Evolutionary conservation across 2,329 filamentous ascomycete species (phyloP).

Genomic region (Pestalotiopsis sp.): DNA sequence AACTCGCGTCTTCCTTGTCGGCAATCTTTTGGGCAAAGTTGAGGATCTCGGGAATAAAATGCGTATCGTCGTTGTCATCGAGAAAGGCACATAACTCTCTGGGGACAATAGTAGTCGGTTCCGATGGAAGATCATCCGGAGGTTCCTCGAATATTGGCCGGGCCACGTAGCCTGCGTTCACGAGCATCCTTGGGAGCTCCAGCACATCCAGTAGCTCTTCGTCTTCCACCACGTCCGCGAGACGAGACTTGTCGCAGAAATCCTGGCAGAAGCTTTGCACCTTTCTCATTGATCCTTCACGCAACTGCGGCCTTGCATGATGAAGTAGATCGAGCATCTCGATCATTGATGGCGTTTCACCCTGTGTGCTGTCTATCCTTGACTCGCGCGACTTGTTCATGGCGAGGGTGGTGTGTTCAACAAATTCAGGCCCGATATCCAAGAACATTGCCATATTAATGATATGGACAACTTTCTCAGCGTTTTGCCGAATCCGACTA

Average conservation of each 20-base stretch:
- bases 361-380: neutral
- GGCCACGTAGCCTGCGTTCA: neutral
- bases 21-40: neutral
- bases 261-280: neutral
- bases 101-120: neutral
- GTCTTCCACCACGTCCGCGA: neutral
- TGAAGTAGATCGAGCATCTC: neutral
- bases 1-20: neutral
- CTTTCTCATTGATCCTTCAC: neutral
- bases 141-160: neutral
- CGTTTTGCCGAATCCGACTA: neutral
- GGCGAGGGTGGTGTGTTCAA: neutral
- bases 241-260: neutral
- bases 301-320: neutral
- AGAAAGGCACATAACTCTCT: neutral
- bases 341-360: neutral
- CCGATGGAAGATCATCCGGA: neutral
- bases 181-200: neutral
- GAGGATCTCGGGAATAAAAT: neutral
- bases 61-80: neutral
- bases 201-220: neutral
- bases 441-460: neutral
- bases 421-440: neutral
- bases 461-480: neutral
- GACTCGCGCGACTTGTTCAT: neutral